Conservation (phyloP, 2,329 filamentous ascomycete genomes). For the Colletotrichum navitas region DNA sequence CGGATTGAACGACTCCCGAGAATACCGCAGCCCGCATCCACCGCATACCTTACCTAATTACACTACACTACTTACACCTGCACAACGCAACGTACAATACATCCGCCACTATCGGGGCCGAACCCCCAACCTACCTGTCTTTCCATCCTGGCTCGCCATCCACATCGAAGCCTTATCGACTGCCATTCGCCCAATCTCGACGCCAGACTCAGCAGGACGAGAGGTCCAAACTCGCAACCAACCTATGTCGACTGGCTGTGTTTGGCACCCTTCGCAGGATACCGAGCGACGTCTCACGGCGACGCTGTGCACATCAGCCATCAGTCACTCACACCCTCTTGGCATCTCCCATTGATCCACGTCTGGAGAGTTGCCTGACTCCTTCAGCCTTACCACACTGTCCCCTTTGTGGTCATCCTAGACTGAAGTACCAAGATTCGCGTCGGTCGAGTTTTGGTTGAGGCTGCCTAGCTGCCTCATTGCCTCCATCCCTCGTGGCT, state of each 20-base stretch:
- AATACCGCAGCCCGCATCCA: conserved; percentile 33
- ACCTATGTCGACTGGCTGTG: background rate
- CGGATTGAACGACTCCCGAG: conserved; percentile 9
- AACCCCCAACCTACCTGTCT: conserved; percentile 8
- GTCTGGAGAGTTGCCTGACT: background rate
- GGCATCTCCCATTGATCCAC: background rate
- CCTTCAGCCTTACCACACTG: conserved; percentile 7
- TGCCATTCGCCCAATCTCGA: conserved; percentile 9
- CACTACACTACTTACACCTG: background rate
- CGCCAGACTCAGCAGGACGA: conserved; percentile 32
- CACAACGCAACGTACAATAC: conserved; percentile 8
- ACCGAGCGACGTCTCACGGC: conserved; percentile 10
- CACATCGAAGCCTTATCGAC: conserved; percentile 39
- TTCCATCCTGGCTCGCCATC: conserved; percentile 20
- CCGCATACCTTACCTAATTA: conserved; percentile 9
- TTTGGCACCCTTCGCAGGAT: background rate
- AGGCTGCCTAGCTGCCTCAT: conserved; percentile 3
- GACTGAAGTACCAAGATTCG: background rate
- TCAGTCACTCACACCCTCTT: background rate
- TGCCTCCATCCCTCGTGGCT: background rate
- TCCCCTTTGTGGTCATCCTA: background rate
- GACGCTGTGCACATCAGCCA: conserved; percentile 21
- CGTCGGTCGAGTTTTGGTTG: background rate
- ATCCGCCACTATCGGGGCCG: conserved; percentile 18
- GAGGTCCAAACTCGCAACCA: conserved; percentile 9